Percentiles rank a stretch among this genome's conserved stretches.
These are phyloP conservation scores for Amborella trichopoda DNA, from an alignment of 164 flowering plant species.

Conservation along the genomic window DNA sequence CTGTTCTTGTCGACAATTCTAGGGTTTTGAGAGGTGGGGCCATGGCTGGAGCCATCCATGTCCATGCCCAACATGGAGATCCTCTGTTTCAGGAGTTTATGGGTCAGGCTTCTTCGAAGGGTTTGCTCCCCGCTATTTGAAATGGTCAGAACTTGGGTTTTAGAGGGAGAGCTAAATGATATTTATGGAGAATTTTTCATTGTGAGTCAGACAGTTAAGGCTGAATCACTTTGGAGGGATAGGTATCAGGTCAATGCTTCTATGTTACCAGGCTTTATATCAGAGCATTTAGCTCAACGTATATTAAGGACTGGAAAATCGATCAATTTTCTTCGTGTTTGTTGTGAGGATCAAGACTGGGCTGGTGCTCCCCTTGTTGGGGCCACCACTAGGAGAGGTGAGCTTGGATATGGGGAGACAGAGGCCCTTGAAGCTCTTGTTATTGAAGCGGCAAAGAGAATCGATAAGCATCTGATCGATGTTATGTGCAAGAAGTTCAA, in stretches of 20 bases:
- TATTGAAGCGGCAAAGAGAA: conserved; percentile 83
- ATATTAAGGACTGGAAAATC: conserved; percentile 96
- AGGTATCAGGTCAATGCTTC: conserved; percentile 73
- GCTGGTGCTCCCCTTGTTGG: conserved; percentile 91
- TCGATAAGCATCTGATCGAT: conserved; percentile 86
- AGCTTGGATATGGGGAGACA: conserved; percentile 94
- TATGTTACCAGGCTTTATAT: conserved; percentile 90
- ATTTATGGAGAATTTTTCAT: conserved; percentile 82
- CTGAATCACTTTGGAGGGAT: conserved; percentile 95
- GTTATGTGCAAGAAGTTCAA: conserved; percentile 68
- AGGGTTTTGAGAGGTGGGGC: conserved; percentile 85
- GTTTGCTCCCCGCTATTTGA: conserved; percentile 97
- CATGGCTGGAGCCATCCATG: conserved; percentile 96
- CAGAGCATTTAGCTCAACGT: conserved; percentile 74
- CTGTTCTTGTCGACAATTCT: conserved; percentile 87
- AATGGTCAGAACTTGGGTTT: conserved; percentile 99
- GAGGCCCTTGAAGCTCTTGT: conserved; percentile 91
- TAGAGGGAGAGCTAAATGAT: conserved; percentile 97
- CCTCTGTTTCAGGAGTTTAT: conserved; percentile 87
- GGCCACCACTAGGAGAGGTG: conserved; percentile 72
- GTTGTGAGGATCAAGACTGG: conserved; percentile 98
- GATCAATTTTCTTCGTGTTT: conserved; percentile 90
- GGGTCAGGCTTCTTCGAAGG: conserved; percentile 63
- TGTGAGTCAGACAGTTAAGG: conserved; percentile 81
- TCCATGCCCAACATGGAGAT: conserved; percentile 94